These are phyloP conservation scores for Anisogramma anomala DNA, from an alignment of 2,329 filamentous ascomycete species.

Conservation along the genomic window DNA sequence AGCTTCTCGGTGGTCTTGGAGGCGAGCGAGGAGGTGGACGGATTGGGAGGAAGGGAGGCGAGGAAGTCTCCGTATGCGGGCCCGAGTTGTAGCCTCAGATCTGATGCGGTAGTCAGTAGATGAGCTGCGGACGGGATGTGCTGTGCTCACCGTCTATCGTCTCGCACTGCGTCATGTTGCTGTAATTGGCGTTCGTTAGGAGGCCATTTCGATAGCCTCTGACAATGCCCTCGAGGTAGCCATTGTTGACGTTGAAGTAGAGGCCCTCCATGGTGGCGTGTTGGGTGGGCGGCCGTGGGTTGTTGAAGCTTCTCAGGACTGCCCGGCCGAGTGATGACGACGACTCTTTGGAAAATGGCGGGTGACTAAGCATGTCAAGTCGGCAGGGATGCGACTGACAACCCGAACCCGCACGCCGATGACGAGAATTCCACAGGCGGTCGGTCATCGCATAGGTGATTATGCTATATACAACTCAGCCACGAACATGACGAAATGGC, in stretches of 20 bases:
- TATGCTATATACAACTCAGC: too few species aligned
- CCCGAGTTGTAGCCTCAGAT: slow-evolving; percentile 94
- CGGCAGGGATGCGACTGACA: too few species aligned
- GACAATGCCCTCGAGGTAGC: slow-evolving; percentile 95
- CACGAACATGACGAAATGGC: too few species aligned
- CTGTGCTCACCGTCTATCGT: slow-evolving; percentile 70
- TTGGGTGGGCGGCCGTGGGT: slow-evolving; percentile 1
- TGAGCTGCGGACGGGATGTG: too few species aligned
- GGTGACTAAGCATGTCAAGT: too few species aligned
- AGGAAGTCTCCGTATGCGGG: slow-evolving; percentile 97
- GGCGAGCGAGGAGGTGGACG: slow-evolving; percentile 88
- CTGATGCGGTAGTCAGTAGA: slow-evolving; percentile 28
- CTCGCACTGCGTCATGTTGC: slow-evolving; percentile 94
- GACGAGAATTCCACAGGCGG: too few species aligned
- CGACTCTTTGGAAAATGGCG: too few species aligned
- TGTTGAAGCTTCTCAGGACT: not conserved
- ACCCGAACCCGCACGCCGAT: too few species aligned
- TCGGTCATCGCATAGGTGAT: too few species aligned
- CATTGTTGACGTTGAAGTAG: slow-evolving; percentile 88
- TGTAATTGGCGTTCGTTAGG: slow-evolving; percentile 81
- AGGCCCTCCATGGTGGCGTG: slow-evolving; percentile 65
- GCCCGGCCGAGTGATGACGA: slow-evolving; percentile 13
- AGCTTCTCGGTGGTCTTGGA: slow-evolving; percentile 96
- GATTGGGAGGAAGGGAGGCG: slow-evolving; percentile 83
- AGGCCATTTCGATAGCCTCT: slow-evolving; percentile 93